phyloP scores from a whole-genome alignment of 495 filamentous ascomycete species.

The Neurospora sp. region DNA sequence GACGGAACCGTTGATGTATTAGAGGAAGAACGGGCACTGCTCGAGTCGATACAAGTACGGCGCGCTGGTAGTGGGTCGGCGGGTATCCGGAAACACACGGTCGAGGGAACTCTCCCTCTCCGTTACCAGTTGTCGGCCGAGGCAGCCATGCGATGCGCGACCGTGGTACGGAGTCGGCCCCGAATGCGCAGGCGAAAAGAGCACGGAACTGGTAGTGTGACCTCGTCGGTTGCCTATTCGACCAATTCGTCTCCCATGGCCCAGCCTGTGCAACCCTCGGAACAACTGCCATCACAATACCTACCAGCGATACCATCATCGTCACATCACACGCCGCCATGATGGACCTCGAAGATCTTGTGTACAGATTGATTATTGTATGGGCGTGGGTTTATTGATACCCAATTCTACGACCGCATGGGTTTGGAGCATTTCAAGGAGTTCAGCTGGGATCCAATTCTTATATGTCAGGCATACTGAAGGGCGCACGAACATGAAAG shows the following conservation, averaged over 20 bases:
- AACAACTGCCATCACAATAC: neutral
- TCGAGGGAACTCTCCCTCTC: constrained; percentile 13
- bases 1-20: constrained; percentile 1
- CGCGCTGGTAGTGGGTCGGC: constrained; percentile 16
- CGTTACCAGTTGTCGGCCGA: constrained; percentile 31
- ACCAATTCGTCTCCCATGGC: constrained; percentile 8
- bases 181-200: constrained; percentile 33
- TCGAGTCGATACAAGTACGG: constrained; percentile 14
- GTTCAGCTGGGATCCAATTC: neutral
- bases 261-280: constrained; percentile 2
- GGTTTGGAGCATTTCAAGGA: neutral
- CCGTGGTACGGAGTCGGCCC: constrained; percentile 30
- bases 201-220: constrained; percentile 5
- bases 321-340: neutral
- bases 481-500: neutral
- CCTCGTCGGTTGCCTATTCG: constrained; percentile 11
- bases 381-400: neutral
- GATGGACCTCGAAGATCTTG: neutral
- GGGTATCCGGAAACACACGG: constrained; percentile 25
- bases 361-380: neutral
- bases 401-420: neutral
- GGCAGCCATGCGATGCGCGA: constrained; percentile 30
- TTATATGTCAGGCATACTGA: neutral
- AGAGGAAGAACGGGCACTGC: constrained; percentile 8
- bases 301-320: neutral